Evolutionary conservation across 2,329 filamentous ascomycete genomes (phyloP).

Genomic region (Drechmeria coniospora): DNA sequence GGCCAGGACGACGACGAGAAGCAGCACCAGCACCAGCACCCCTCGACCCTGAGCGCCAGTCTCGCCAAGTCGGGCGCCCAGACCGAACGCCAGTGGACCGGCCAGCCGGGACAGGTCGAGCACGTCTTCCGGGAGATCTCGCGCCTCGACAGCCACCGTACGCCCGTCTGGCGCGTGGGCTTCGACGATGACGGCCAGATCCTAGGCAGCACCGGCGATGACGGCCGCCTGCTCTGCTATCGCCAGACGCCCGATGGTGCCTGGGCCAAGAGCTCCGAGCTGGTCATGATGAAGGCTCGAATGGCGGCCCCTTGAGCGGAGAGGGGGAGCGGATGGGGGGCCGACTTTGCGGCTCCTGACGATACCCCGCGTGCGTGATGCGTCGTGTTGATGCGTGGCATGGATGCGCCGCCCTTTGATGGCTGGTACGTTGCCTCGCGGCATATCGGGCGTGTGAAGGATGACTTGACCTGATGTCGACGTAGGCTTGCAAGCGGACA

Average conservation of each 20-base stretch:
- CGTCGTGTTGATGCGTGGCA: too few relatives aligned
- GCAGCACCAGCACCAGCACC: slow-evolving; percentile 17
- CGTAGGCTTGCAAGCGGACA: too few relatives aligned
- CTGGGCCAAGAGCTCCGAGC: slow-evolving; percentile 45
- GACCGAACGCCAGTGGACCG: slow-evolving; percentile 35
- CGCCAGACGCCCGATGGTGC: slow-evolving; percentile 40
- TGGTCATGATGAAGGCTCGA: slow-evolving; percentile 40
- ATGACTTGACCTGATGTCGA: too few relatives aligned
- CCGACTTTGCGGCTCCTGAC: too few relatives aligned
- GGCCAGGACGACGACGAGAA: slow-evolving; percentile 14
- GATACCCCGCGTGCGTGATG: too few relatives aligned
- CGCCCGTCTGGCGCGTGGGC: slow-evolving; percentile 59
- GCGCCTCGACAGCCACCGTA: slow-evolving; percentile 49
- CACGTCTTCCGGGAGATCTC: slow-evolving; percentile 50
- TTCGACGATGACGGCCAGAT: slow-evolving; percentile 60
- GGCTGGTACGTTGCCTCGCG: too few relatives aligned
- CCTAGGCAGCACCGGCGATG: slow-evolving; percentile 61
- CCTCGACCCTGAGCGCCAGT: slow-evolving; percentile 35
- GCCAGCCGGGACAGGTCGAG: slow-evolving; percentile 48
- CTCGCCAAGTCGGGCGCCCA: slow-evolving; percentile 31
- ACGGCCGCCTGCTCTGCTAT: slow-evolving; percentile 50
- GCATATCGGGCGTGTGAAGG: too few relatives aligned
- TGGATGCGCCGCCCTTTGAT: too few relatives aligned
- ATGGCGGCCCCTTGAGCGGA: slow-evolving; percentile 30
- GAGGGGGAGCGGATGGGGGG: too few relatives aligned